A percentile compares a stretch with the other conserved stretches of the same genome.
These are phyloP conservation scores for Sporothrix curviconia DNA, from an alignment of 2,329 filamentous ascomycete species.

Conservation along the genomic window DNA sequence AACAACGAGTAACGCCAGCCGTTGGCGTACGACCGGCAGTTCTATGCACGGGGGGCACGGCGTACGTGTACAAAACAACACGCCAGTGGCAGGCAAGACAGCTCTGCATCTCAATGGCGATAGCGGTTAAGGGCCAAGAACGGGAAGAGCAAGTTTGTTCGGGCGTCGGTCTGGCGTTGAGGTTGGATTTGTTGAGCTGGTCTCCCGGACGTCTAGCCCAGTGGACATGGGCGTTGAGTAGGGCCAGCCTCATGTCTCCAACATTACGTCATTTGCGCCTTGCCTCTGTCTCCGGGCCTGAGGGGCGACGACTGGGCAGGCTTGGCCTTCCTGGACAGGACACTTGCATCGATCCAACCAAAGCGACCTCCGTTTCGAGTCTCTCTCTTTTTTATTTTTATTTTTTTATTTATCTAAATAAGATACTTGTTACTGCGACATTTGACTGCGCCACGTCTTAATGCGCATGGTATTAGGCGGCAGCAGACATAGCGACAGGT, in stretches of 20 bases:
- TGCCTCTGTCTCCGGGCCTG: neutral
- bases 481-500: too few species aligned
- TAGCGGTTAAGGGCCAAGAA: neutral
- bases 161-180: neutral
- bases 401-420: too few species aligned
- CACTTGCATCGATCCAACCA: neutral
- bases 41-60: neutral
- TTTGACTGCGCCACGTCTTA: slow-evolving; percentile 1
- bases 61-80: neutral
- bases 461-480: neutral
- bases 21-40: neutral
- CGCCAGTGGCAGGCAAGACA: neutral
- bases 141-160: neutral
- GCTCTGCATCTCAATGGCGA: neutral
- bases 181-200: neutral
- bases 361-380: neutral
- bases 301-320: too few species aligned
- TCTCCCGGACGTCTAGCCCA: neutral
- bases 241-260: neutral
- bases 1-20: neutral
- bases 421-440: too few species aligned
- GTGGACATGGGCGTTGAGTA: neutral
- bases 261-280: slow-evolving; percentile 1
- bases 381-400: too few species aligned
- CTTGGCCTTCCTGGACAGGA: too few species aligned